A percentile compares a stretch with the other conserved stretches of the same genome.
These are phyloP conservation scores for Starmerella sirachaensis DNA, from an alignment of 805 yeast species.

Conservation along the genomic window DNA sequence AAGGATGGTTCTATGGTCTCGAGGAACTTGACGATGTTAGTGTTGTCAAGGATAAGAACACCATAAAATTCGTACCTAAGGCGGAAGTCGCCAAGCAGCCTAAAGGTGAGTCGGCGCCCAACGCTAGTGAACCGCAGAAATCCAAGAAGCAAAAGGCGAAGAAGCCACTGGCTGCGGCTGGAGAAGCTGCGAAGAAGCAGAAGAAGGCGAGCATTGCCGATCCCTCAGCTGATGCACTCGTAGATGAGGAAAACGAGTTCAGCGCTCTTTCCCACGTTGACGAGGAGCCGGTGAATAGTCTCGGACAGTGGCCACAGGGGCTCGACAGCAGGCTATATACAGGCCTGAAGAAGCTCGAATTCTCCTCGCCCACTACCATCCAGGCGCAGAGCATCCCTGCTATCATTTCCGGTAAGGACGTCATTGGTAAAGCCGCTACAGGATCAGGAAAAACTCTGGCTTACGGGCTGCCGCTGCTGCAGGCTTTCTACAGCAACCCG, in stretches of 20 bases:
- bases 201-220: slow-evolving; percentile 6
- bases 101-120: slow-evolving; percentile 16
- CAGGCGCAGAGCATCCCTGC: slow-evolving; percentile 66
- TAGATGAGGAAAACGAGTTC: slow-evolving; percentile 12
- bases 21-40: slow-evolving; percentile 74
- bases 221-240: no score
- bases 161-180: slow-evolving; percentile 6
- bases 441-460: slow-evolving; percentile 98
- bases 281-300: slow-evolving; percentile 19
- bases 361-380: slow-evolving; percentile 67
- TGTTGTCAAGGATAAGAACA: slow-evolving; percentile 61
- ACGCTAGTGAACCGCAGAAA: slow-evolving; percentile 33
- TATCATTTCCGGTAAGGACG: slow-evolving; percentile 61
- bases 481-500: slow-evolving; percentile 35
- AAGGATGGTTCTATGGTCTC: slow-evolving; percentile 81
- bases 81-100: not conserved
- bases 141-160: slow-evolving; percentile 16
- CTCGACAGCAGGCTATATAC: slow-evolving; percentile 38
- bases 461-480: slow-evolving; percentile 83
- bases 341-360: slow-evolving; percentile 50
- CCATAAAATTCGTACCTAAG: slow-evolving; percentile 35
- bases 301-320: slow-evolving; percentile 29
- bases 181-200: slow-evolving; percentile 14
- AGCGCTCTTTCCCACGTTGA: slow-evolving; percentile 13
- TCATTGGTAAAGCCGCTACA: slow-evolving; percentile 92